Percentiles rank a stretch among this genome's conserved stretches.
These are phyloP conservation scores for Syzygium grande DNA, from an alignment of 345 rosid species.

Conservation along the genomic window DNA sequence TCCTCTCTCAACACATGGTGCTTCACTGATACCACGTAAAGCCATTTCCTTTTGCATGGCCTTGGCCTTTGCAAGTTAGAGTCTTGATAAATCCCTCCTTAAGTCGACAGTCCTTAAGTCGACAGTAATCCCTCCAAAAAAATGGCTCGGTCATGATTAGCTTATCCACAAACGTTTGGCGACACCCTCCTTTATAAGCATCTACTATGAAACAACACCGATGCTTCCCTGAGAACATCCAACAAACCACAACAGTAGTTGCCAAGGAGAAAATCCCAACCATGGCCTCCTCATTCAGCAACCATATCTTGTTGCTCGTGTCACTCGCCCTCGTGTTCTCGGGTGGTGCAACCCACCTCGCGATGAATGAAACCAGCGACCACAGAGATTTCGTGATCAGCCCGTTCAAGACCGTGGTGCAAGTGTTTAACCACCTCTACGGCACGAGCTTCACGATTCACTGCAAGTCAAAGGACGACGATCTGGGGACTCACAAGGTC, in stretches of 20 bases:
- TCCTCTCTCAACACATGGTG: too few species aligned
- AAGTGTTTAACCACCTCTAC: neutral
- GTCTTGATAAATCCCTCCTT: neutral
- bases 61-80: neutral
- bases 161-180: neutral
- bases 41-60: neutral
- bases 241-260: neutral
- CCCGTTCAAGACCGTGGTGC: neutral
- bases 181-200: neutral
- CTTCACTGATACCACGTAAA: neutral
- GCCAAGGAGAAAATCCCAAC: neutral
- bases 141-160: neutral
- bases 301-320: neutral
- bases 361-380: neutral
- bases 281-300: neutral
- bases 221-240: neutral
- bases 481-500: neutral
- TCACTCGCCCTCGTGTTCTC: neutral
- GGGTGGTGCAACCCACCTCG: neutral
- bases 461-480: neutral
- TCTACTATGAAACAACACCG: neutral
- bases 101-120: neutral
- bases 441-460: neutral
- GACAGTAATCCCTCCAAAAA: neutral
- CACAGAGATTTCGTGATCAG: neutral